Evolutionary conservation across 2,329 filamentous ascomycete species (phyloP).

Genomic region (Botryotinia globosa): DNA sequence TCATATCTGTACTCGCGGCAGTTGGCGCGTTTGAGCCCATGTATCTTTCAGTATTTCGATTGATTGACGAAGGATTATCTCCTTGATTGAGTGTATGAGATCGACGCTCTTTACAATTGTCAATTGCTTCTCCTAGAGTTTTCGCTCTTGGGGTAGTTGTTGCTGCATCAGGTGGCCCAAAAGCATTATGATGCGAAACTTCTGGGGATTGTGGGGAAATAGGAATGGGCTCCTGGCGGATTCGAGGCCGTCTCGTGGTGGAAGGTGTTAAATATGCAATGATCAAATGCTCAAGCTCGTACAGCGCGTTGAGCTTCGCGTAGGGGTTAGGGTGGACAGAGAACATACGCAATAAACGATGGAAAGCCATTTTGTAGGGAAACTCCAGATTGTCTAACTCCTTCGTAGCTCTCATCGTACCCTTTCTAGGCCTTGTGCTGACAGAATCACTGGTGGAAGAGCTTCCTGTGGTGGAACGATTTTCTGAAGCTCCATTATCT

Average conservation of each 20-base stretch:
- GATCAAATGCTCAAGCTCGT: conserved; percentile 80
- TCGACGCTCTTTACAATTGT: conserved; percentile 66
- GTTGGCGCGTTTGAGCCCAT: conserved; percentile 46
- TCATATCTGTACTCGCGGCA: conserved; percentile 45
- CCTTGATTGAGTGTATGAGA: conserved; percentile 51
- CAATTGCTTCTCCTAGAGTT: conserved; percentile 64
- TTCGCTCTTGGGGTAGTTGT: conserved; percentile 41
- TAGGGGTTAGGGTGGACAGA: conserved; percentile 86
- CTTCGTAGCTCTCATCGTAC: conserved; percentile 25
- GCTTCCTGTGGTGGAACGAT: conserved; percentile 32
- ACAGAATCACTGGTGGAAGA: conserved; percentile 34
- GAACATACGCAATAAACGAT: conserved; percentile 77
- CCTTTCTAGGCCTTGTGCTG: conserved; percentile 26
- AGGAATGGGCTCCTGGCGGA: conserved; percentile 34
- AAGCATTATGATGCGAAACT: conserved; percentile 34
- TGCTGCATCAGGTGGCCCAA: conserved; percentile 32
- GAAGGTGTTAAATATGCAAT: conserved; percentile 66
- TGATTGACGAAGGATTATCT: conserved; percentile 63
- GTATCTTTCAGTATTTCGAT: conserved; percentile 76
- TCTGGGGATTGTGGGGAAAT: conserved; percentile 57
- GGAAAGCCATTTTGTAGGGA: conserved; percentile 77
- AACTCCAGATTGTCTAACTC: conserved; percentile 53
- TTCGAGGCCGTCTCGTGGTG: conserved; percentile 39
- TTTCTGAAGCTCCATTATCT: conserved; percentile 29
- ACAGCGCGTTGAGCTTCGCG: conserved; percentile 77